These are phyloP conservation scores for Artemisia annua DNA, from an alignment of 129 eudicot species.

Conservation along the genomic window DNA sequence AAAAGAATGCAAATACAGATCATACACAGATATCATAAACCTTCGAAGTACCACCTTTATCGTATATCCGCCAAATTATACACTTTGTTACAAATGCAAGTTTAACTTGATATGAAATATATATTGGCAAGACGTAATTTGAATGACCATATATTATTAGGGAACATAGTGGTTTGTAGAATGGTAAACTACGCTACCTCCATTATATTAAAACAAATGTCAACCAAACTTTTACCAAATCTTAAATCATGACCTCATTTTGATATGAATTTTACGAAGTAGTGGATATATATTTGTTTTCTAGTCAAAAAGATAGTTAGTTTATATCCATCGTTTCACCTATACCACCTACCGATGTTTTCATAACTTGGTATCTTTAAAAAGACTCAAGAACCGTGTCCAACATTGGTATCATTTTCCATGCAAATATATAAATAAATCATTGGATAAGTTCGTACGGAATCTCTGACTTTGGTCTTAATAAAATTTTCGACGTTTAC, in stretches of 20 bases:
- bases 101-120: neutral
- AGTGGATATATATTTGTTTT: conserved; percentile 30
- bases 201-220: conserved; percentile 25
- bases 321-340: conserved; percentile 20
- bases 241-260: conserved; percentile 33
- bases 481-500: no score
- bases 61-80: no score
- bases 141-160: conserved; percentile 19
- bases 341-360: conserved; percentile 24
- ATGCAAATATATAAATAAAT: no score
- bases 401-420: neutral
- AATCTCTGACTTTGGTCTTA: no score
- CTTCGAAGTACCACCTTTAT: no score
- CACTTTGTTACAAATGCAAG: neutral
- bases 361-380: neutral
- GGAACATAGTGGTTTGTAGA: conserved; percentile 36
- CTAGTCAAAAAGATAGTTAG: conserved; percentile 9
- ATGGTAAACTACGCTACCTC: conserved; percentile 41
- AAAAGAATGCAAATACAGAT: no score
- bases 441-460: no score
- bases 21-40: no score
- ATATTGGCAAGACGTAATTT: neutral
- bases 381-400: neutral
- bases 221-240: conserved; percentile 50
- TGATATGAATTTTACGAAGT: conserved; percentile 23